These are phyloP conservation scores for Trichoderma semiorbis DNA, from an alignment of 2,329 filamentous ascomycete species.

Conservation along the genomic window DNA sequence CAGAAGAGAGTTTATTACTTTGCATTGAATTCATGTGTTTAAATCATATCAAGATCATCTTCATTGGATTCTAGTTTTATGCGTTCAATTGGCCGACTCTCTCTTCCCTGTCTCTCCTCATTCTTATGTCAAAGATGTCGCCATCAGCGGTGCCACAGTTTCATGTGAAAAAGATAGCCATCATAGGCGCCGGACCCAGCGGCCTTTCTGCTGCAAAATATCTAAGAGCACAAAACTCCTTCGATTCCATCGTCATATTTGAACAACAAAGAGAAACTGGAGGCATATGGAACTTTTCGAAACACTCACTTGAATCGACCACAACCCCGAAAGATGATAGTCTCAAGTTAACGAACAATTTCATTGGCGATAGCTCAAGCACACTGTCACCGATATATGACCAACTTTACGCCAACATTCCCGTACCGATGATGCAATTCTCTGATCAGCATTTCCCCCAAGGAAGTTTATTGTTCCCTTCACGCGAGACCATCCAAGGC, in stretches of 20 bases:
- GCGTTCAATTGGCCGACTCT: not conserved
- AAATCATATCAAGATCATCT: not conserved
- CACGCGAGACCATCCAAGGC: constrained; percentile 62
- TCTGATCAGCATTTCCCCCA: constrained; percentile 64
- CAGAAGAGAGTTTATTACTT: not conserved
- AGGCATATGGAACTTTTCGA: constrained; percentile 72
- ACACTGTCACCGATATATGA: constrained; percentile 82
- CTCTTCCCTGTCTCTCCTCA: too few species aligned
- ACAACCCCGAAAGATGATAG: constrained; percentile 40
- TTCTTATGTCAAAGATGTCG: not conserved
- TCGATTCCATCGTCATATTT: constrained; percentile 69
- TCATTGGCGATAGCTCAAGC: constrained; percentile 58
- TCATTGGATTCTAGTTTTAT: not conserved
- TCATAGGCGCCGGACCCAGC: constrained; percentile 79
- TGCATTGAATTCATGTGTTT: not conserved
- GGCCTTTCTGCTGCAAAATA: constrained; percentile 81
- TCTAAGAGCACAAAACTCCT: constrained; percentile 65
- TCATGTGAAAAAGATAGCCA: constrained; percentile 60
- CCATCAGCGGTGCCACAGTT: constrained; percentile 30
- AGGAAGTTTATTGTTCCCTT: constrained; percentile 69
- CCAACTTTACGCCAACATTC: constrained; percentile 83
- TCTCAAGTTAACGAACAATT: constrained; percentile 62
- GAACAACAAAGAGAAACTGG: constrained; percentile 76
- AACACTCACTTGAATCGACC: constrained; percentile 44
- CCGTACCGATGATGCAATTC: constrained; percentile 75